A percentile compares a stretch with the other conserved stretches of the same genome.
Conservation (phyloP, 108 stramenopile species). For the Licmophora abbreviata region DNA sequence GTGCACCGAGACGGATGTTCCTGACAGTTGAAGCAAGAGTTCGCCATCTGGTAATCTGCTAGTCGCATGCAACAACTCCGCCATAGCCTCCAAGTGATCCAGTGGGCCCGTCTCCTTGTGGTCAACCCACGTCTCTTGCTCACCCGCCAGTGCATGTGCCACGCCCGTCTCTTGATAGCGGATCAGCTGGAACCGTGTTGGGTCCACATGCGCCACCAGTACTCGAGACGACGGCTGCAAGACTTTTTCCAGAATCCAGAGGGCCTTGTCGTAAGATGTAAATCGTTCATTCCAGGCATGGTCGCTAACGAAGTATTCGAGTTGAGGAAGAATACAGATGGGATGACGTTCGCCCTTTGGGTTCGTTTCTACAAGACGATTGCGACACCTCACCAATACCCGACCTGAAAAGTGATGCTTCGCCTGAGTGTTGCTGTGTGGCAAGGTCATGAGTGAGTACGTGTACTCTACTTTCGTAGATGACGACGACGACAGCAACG, state of each 20-base stretch:
- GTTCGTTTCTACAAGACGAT: constrained; percentile 4
- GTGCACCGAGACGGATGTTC: constrained; percentile 25
- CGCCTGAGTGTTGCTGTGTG: background rate
- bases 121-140: background rate
- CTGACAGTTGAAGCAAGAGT: background rate
- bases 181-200: constrained; percentile 8
- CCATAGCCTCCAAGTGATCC: constrained; percentile 14
- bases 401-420: background rate
- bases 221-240: constrained; percentile 8
- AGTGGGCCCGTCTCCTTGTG: too few species aligned
- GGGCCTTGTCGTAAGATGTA: constrained; percentile 13
- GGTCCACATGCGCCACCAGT: constrained; percentile 11
- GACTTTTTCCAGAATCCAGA: constrained; percentile 34
- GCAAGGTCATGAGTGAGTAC: constrained; percentile 21
- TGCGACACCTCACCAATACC: constrained; percentile 17
- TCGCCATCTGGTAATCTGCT: constrained; percentile 10
- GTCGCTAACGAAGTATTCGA: constrained; percentile 19
- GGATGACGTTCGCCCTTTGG: constrained; percentile 5
- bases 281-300: constrained; percentile 11
- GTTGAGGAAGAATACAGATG: constrained; percentile 16
- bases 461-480: constrained; percentile 4
- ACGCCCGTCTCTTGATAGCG: constrained; percentile 20
- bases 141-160: constrained; percentile 26
- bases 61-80: constrained; percentile 14
- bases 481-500: background rate